Evolutionary conservation across 2,329 filamentous ascomycete genomes (phyloP).

Genomic region (Pseudogymnoascus sp.): DNA sequence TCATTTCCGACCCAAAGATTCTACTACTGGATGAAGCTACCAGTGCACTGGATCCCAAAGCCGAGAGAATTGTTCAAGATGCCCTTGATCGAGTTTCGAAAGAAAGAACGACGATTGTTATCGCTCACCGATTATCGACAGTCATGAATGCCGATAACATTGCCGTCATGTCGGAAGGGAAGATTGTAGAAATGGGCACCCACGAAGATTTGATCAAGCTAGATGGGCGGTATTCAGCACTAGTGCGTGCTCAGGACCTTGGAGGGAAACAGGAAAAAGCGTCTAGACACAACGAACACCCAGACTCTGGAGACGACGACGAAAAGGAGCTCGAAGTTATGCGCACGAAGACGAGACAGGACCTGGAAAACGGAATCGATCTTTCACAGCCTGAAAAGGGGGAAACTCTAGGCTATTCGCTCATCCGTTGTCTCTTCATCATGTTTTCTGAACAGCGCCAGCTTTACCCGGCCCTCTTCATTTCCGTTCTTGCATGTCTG

Average conservation of each 20-base stretch:
- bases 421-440: constrained; percentile 31
- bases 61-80: constrained; percentile 42
- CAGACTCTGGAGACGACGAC: constrained; percentile 17
- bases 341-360: background rate
- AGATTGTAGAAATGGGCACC: constrained; percentile 1
- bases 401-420: constrained; percentile 34
- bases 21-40: constrained; percentile 61
- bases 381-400: background rate
- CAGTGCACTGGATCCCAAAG: constrained; percentile 39
- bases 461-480: constrained; percentile 39
- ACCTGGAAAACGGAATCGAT: background rate
- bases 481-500: constrained; percentile 31
- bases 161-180: background rate
- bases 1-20: constrained; percentile 51
- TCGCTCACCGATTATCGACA: constrained; percentile 38
- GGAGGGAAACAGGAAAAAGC: constrained; percentile 17
- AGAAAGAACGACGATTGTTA: constrained; percentile 52
- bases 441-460: constrained; percentile 28
- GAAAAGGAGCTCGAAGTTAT: constrained; percentile 22
- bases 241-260: constrained; percentile 41
- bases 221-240: constrained; percentile 32
- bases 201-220: constrained; percentile 27
- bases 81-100: constrained; percentile 45
- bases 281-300: constrained; percentile 12
- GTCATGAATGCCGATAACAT: constrained; percentile 6